A percentile compares a stretch with the other conserved stretches of the same genome.
Evolutionary conservation across 1,139 yeast species (phyloP).

Genomic region (Zygoascus sp.): DNA sequence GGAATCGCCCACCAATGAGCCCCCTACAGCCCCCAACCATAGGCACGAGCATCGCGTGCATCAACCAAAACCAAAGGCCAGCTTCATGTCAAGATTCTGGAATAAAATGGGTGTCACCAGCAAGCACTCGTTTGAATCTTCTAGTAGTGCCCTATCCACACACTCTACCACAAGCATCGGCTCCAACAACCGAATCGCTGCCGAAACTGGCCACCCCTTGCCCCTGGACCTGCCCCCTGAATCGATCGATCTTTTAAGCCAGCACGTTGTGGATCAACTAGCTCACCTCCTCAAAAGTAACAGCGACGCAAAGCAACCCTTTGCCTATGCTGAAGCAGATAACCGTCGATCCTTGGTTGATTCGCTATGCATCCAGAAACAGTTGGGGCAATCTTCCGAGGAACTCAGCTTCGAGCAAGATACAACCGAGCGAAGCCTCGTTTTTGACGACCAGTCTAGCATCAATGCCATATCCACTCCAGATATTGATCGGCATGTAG

Average conservation of each 20-base stretch:
- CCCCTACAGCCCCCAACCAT: background rate
- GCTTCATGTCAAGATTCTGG: conserved; percentile 1
- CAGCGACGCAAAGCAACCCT: background rate
- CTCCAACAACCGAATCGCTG: too few relatives aligned
- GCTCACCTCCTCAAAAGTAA: conserved; percentile 31
- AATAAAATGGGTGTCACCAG: background rate
- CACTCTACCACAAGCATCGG: too few relatives aligned
- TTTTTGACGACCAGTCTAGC: conserved; percentile 3
- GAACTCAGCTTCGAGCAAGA: background rate
- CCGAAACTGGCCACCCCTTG: too few relatives aligned
- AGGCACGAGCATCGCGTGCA: too few relatives aligned
- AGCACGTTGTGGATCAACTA: conserved; percentile 73
- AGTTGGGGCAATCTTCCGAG: conserved; percentile 15
- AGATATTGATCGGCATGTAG: background rate
- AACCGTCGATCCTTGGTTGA: conserved; percentile 19
- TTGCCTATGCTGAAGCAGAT: background rate
- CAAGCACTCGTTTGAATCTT: too few relatives aligned
- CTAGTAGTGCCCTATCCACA: too few relatives aligned
- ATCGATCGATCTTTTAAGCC: conserved; percentile 68
- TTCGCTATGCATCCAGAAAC: conserved; percentile 21
- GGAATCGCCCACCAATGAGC: background rate
- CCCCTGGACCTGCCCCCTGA: conserved; percentile 3
- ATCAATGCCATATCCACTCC: background rate
- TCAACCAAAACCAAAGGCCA: background rate
- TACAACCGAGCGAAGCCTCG: background rate